Conservation (phyloP, 306 rosid genomes). For the Lablab purpureus region DNA sequence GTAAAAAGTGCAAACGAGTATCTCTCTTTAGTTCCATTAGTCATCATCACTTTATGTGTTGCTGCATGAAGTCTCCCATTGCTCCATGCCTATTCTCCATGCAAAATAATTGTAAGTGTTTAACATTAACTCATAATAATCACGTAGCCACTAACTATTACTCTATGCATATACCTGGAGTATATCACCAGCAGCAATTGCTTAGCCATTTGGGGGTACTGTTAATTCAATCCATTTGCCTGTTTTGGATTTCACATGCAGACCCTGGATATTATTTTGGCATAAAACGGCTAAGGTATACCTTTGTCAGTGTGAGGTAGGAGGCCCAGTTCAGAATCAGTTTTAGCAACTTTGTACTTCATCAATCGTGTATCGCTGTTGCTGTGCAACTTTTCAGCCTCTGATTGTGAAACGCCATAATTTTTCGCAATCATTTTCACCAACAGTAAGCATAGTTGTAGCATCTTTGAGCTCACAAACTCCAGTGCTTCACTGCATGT, state of each 20-base stretch:
- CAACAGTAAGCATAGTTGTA: conserved; percentile 32
- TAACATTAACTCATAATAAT: neutral
- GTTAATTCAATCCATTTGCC: conserved; percentile 54
- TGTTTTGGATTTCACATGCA: conserved; percentile 53
- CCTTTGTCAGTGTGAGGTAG: conserved; percentile 56
- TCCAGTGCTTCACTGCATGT: conserved; percentile 55
- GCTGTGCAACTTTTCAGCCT: conserved; percentile 42
- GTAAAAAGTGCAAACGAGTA: conserved; percentile 51
- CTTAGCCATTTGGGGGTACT: conserved; percentile 44
- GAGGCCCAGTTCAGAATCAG: too few relatives aligned
- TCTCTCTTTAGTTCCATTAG: conserved; percentile 48
- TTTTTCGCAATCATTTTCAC: conserved; percentile 56
- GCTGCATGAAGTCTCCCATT: conserved; percentile 61
- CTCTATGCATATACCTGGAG: conserved; percentile 32
- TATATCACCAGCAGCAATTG: conserved; percentile 55
- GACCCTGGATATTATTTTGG: conserved; percentile 61
- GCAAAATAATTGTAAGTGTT: neutral
- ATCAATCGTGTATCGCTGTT: conserved; percentile 43
- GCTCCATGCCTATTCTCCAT: conserved; percentile 58
- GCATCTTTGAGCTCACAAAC: conserved; percentile 48
- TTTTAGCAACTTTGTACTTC: conserved; percentile 51
- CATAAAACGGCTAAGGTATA: conserved; percentile 48
- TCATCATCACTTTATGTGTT: conserved; percentile 57
- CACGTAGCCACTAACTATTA: neutral
- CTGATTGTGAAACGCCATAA: conserved; percentile 46